phyloP scores from a whole-genome alignment of 192 early-diverging fungal species.

The Ambispora gerdemannii region DNA sequence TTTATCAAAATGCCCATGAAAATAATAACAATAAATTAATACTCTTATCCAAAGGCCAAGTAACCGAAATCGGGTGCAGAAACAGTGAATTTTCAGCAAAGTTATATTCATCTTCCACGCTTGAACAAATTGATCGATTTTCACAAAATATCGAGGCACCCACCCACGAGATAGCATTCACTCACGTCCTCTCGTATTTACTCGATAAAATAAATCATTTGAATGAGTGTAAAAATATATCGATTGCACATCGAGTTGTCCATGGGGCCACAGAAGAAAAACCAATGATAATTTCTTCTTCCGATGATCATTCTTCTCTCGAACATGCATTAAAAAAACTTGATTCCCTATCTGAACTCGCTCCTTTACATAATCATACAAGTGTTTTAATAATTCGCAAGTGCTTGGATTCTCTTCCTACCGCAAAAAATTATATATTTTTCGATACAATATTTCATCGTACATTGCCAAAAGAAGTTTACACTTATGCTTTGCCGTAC shows the following conservation, averaged over 20 bases:
- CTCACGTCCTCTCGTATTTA: not conserved
- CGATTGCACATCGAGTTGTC: not conserved
- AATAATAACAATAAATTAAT: not conserved
- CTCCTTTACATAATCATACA: conserved; percentile 31
- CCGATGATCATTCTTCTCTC: not conserved
- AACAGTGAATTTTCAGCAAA: not conserved
- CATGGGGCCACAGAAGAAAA: not conserved
- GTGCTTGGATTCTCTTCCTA: conserved; percentile 16
- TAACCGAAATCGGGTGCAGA: not conserved
- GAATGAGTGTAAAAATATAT: conserved; percentile 4
- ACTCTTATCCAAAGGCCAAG: not conserved
- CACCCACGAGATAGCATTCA: not conserved
- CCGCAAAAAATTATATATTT: conserved; percentile 22
- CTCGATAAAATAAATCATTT: not conserved
- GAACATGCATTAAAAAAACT: conserved; percentile 2
- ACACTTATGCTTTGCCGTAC: conserved; percentile 30
- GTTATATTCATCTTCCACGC: not conserved
- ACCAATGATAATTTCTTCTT: not conserved
- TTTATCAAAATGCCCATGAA: not conserved
- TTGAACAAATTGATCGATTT: too few species aligned
- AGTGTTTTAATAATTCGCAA: conserved; percentile 26
- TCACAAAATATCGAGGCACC: not conserved
- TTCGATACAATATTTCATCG: conserved; percentile 34
- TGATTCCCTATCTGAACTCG: conserved; percentile 30
- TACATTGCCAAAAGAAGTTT: conserved; percentile 27